phyloP scores from a whole-genome alignment of 805 yeast genomes.

The Lipomyces yamadae region DNA sequence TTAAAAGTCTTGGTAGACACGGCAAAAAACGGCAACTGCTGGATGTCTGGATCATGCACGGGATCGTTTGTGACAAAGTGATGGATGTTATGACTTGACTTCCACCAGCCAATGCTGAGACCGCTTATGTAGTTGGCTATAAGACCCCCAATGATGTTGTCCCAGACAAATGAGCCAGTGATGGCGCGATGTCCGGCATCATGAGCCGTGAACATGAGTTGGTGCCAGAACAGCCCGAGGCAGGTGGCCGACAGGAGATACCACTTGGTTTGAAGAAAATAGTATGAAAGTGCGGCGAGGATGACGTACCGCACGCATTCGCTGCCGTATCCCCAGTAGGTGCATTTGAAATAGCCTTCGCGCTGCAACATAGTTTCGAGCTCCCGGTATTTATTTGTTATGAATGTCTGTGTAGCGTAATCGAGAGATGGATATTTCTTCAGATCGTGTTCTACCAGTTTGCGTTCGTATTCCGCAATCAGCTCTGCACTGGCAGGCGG shows the following conservation, averaged over 20 bases:
- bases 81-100: slow-evolving; percentile 88
- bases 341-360: slow-evolving; percentile 71
- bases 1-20: slow-evolving; percentile 73
- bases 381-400: slow-evolving; percentile 62
- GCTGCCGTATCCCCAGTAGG: slow-evolving; percentile 70
- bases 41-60: slow-evolving; percentile 92
- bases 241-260: slow-evolving; percentile 62
- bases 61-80: slow-evolving; percentile 90
- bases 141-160: slow-evolving; percentile 71
- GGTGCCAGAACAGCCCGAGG: slow-evolving; percentile 87
- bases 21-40: slow-evolving; percentile 89
- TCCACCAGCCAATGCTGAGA: slow-evolving; percentile 92
- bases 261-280: slow-evolving; percentile 54
- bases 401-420: slow-evolving; percentile 61
- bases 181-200: slow-evolving; percentile 88
- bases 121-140: slow-evolving; percentile 88
- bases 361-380: slow-evolving; percentile 62
- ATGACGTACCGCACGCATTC: slow-evolving; percentile 66
- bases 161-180: slow-evolving; percentile 77
- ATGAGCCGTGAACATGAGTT: slow-evolving; percentile 82
- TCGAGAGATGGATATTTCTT: slow-evolving; percentile 67
- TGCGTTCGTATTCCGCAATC: slow-evolving; percentile 63
- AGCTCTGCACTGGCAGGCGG: slow-evolving; percentile 43
- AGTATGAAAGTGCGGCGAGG: slow-evolving; percentile 57
- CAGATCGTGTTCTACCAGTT: slow-evolving; percentile 60